Evolutionary conservation across 805 yeast genomes (phyloP).

Genomic region (Yarrowia sp.): DNA sequence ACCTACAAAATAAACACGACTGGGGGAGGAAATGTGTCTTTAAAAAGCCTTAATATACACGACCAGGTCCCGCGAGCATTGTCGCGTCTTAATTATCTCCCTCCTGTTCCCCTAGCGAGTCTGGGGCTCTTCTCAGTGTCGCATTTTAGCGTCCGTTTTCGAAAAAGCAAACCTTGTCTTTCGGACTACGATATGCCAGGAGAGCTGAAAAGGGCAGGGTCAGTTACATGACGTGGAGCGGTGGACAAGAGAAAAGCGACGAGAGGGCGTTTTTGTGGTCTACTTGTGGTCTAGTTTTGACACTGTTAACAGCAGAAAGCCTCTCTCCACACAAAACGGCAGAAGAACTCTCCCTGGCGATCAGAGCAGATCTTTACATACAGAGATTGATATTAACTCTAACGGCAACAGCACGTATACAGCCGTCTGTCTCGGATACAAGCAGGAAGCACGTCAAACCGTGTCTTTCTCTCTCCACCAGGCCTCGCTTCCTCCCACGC

Average conservation of each 20-base stretch:
- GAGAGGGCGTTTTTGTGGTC: too few species aligned
- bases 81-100: not conserved
- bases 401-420: not conserved
- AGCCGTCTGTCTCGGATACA: not conserved
- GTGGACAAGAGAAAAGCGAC: too few species aligned
- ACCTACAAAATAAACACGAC: not conserved
- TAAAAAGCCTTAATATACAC: too few species aligned
- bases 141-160: too few species aligned
- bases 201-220: not conserved
- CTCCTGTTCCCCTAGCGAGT: too few species aligned
- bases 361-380: not conserved
- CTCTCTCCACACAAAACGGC: too few species aligned
- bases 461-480: too few species aligned
- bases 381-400: not conserved
- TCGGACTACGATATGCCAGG: not conserved
- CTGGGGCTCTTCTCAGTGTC: too few species aligned
- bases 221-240: not conserved
- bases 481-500: not conserved
- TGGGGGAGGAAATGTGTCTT: not conserved
- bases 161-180: not conserved
- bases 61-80: too few species aligned
- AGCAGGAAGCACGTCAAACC: not conserved
- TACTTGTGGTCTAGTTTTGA: too few species aligned
- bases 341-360: too few species aligned
- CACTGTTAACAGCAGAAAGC: too few species aligned